These are phyloP conservation scores for Phialophora macrospora DNA, from an alignment of 2,329 filamentous ascomycete species.

Conservation along the genomic window DNA sequence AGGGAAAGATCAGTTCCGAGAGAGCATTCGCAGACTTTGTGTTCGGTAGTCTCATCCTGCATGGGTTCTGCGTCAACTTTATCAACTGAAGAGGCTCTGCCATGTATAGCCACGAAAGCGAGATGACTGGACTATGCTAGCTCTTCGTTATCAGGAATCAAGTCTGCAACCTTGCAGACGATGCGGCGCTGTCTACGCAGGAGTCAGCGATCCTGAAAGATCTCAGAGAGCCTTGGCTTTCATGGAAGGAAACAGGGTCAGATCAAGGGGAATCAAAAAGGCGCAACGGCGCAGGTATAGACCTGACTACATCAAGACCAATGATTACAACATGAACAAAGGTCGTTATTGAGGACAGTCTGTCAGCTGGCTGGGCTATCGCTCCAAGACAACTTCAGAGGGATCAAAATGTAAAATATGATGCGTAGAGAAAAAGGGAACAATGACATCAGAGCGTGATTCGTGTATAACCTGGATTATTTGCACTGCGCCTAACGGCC, in stretches of 20 bases:
- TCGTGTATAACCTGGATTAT: not conserved
- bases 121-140: not conserved
- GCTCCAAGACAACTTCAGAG: not conserved
- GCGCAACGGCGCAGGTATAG: not conserved
- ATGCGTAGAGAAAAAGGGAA: not conserved
- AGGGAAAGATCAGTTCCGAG: slow-evolving; percentile 49
- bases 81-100: slow-evolving; percentile 71
- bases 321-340: not conserved
- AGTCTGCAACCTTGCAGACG: not conserved
- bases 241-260: not conserved
- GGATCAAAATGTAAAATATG: not conserved
- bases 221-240: not conserved
- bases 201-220: not conserved
- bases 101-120: not conserved
- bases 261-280: not conserved
- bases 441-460: not conserved
- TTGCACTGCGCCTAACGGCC: not conserved
- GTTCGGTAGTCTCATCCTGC: slow-evolving; percentile 90
- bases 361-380: not conserved
- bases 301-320: not conserved
- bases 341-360: not conserved
- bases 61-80: slow-evolving; percentile 99
- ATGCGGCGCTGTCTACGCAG: not conserved
- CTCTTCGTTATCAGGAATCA: not conserved
- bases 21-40: slow-evolving; percentile 97